These are phyloP conservation scores for Penicillium crustosum DNA, from an alignment of 2,329 filamentous ascomycete genomes.

Conservation along the genomic window DNA sequence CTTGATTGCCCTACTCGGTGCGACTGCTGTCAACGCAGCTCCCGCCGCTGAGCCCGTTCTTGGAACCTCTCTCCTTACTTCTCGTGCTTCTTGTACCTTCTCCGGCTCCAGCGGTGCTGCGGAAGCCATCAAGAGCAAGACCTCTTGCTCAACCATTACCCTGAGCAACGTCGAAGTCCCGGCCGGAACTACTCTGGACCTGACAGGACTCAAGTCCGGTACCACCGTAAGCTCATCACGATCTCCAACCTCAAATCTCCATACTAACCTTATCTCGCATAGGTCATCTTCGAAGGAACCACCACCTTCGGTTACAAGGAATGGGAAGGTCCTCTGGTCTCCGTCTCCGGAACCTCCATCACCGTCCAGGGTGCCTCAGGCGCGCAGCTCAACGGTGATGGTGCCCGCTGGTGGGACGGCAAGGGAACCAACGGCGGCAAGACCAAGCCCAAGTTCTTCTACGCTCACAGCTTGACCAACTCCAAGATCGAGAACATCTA, in stretches of 20 bases:
- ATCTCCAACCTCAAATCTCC: background rate
- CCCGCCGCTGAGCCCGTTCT: background rate
- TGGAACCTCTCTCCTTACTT: background rate
- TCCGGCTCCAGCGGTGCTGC: background rate
- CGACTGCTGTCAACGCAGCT: background rate
- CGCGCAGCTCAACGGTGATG: constrained; percentile 53
- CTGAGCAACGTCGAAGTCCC: background rate
- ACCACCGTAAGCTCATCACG: background rate
- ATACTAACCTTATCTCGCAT: background rate
- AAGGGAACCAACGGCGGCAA: constrained; percentile 61
- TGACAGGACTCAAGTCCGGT: background rate
- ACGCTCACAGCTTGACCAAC: constrained; percentile 38
- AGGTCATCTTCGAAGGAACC: constrained; percentile 62
- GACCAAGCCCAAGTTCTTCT: constrained; percentile 67
- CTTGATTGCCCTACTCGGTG: background rate
- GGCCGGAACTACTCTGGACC: background rate
- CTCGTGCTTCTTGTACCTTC: background rate
- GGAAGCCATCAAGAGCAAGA: background rate
- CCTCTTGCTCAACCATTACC: background rate
- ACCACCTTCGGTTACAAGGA: constrained; percentile 66
- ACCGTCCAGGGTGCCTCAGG: constrained; percentile 48
- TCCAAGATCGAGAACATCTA: constrained; percentile 28
- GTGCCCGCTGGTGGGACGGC: constrained; percentile 60
- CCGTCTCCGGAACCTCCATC: constrained; percentile 60
- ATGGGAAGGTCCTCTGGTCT: constrained; percentile 64